Conservation (phyloP, 2,329 filamentous ascomycete species). For the Fusarium brevicatenulatum region DNA sequence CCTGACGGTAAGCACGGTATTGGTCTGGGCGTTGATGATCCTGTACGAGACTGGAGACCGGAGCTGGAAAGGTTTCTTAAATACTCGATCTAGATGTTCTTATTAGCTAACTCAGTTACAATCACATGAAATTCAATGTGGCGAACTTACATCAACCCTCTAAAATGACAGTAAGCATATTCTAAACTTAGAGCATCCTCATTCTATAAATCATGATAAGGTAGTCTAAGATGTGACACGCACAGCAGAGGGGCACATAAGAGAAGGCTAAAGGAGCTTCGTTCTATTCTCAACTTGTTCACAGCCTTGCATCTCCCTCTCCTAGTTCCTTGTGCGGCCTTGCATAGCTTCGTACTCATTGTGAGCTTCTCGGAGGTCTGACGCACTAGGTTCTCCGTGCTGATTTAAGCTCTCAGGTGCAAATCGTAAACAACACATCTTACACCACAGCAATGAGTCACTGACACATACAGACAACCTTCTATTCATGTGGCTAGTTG, state of each 20-base stretch:
- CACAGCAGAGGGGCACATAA: too few species aligned
- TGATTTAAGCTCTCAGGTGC: too few species aligned
- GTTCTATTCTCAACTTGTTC: too few species aligned
- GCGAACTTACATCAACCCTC: fast-evolving
- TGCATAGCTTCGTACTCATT: too few species aligned
- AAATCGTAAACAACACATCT: too few species aligned
- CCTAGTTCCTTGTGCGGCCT: too few species aligned
- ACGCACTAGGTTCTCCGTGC: too few species aligned
- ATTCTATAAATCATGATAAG: not conserved
- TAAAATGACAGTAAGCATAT: not conserved
- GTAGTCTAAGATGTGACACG: fast-evolving
- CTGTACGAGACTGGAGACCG: slow-evolving; percentile 25
- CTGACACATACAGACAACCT: not conserved
- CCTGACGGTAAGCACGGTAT: slow-evolving; percentile 27
- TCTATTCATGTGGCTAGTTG: not conserved
- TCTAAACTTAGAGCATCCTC: not conserved
- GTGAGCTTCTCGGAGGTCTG: too few species aligned
- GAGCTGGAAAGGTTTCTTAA: slow-evolving; percentile 27
- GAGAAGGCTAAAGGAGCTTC: too few species aligned
- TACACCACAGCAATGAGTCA: too few species aligned
- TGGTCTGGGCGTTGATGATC: slow-evolving; percentile 23
- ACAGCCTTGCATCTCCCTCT: too few species aligned
- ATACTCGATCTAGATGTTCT: slow-evolving; percentile 20
- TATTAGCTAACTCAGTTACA: too few species aligned
- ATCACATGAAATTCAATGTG: not conserved